Conservation (phyloP, 495 filamentous ascomycete species). For the Penicillium diatomitis region DNA sequence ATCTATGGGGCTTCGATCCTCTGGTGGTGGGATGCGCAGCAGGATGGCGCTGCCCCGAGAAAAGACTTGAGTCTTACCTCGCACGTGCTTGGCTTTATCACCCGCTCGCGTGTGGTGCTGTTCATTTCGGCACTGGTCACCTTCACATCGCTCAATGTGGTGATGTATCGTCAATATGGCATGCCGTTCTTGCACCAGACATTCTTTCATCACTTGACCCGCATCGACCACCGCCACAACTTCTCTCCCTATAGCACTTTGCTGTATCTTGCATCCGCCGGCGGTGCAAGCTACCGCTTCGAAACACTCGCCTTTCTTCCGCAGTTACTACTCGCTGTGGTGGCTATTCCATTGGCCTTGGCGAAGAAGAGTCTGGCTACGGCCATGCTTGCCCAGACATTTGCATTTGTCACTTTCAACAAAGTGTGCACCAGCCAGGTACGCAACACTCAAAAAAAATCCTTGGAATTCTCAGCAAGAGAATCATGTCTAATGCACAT, state of each 20-base stretch:
- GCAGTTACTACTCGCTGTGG: slow-evolving; percentile 67
- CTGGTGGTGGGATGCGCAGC: slow-evolving; percentile 70
- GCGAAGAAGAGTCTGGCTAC: slow-evolving; percentile 74
- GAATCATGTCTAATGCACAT: too few species aligned
- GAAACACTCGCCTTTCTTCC: slow-evolving; percentile 83
- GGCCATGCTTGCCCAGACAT: slow-evolving; percentile 97
- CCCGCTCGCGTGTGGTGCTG: slow-evolving; percentile 49
- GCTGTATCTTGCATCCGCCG: slow-evolving; percentile 71
- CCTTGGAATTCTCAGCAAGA: too few species aligned
- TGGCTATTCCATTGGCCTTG: slow-evolving; percentile 68
- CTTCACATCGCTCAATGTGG: slow-evolving; percentile 60
- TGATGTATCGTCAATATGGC: slow-evolving; percentile 71
- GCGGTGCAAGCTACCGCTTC: slow-evolving; percentile 40
- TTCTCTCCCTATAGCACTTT: slow-evolving; percentile 94
- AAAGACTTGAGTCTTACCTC: slow-evolving; percentile 4
- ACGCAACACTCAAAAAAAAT: slow-evolving; percentile 10
- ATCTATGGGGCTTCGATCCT: slow-evolving; percentile 82
- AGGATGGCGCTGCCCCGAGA: slow-evolving; percentile 10
- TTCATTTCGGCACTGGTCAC: slow-evolving; percentile 55
- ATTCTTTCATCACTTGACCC: slow-evolving; percentile 83
- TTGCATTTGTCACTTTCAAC: slow-evolving; percentile 94
- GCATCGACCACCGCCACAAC: slow-evolving; percentile 95
- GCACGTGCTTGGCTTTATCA: slow-evolving; percentile 46
- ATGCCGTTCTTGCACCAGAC: slow-evolving; percentile 75
- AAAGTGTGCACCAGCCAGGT: slow-evolving; percentile 98